Evolutionary conservation across 352 stramenopile species (phyloP), one percentile per base, ranked within the genome.

Genomic region (Phytophthora sansomeana): DNA sequence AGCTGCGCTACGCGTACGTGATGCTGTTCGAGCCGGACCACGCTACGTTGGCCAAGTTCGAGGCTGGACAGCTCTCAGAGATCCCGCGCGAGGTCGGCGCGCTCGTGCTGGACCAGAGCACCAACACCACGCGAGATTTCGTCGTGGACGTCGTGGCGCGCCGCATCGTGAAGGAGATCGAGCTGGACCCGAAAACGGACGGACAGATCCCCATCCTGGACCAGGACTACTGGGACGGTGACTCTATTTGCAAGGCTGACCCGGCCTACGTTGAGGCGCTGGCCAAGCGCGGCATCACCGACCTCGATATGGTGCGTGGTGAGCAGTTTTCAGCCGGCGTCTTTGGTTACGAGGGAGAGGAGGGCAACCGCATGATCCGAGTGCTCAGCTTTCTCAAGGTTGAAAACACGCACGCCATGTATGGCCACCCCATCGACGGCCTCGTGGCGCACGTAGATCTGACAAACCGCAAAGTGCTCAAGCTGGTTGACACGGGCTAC

Each of bases 1-100:
- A 75, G 19, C 24, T 83, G 4, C 77, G 77, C 44, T 85, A 78
- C 57, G 79, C 74, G 35, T 85, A 85, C 56, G 77, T 85, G 44
- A 77, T 85, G 74, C 56, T 85, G 58, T 79, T 77, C 47, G 77
- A 83, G 51, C 77, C 77, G 2, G 72, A 85, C 47, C 72, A 85
- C 63, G 43, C 62, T 29, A 85, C 74, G 26, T 53, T 85, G 43
- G 42, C 59, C 48, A 71, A 73, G 36, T 85, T 83, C 48, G 61
- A 83, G 13, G 30, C 63, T 33, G 72, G 69, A 3, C 48, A 78
- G 17, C 24, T 73, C 26, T 38, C 48, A 21, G 66, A 63, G 65
- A 72, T 85, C 29, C 77, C 77, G 7, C 77, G 77, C 4, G 77
- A 85, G 46, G 63, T 85, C 43, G 72, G 77, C 21, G 66, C 67